phyloP scores from a whole-genome alignment of 2,329 filamentous ascomycete species.

The Epicoccum sorghinum region DNA sequence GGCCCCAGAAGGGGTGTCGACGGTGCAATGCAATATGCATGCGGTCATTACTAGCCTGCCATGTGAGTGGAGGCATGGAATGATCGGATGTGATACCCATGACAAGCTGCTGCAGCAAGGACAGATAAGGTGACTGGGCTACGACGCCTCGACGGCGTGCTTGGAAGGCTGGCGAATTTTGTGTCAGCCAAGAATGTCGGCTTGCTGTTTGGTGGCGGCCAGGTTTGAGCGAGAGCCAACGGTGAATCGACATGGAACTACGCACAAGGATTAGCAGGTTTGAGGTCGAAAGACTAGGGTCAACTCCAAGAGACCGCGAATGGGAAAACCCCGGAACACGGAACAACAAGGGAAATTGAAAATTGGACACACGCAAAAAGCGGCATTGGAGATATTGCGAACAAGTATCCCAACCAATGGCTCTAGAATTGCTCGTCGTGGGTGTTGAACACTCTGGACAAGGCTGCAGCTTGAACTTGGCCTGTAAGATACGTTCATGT shows the following conservation, averaged over 20 bases:
- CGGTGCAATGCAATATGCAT: constrained; percentile 49
- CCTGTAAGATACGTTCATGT: constrained; percentile 22
- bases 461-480: constrained; percentile 25
- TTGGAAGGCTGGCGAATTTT: constrained; percentile 35
- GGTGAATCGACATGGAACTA: constrained; percentile 40
- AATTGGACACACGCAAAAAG: constrained; percentile 20
- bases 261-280: constrained; percentile 45
- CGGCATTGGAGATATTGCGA: constrained; percentile 27
- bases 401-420: constrained; percentile 33
- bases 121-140: constrained; percentile 58
- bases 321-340: constrained; percentile 1
- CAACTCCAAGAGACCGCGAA: constrained; percentile 23
- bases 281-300: constrained; percentile 31
- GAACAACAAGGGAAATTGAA: constrained; percentile 23
- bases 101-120: constrained; percentile 48
- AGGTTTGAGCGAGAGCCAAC: constrained; percentile 33
- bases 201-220: constrained; percentile 32
- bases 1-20: constrained; percentile 22
- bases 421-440: constrained; percentile 24
- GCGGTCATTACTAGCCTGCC: constrained; percentile 44
- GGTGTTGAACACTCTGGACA: constrained; percentile 20
- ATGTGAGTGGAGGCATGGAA: constrained; percentile 43
- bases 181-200: constrained; percentile 42
- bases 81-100: constrained; percentile 44
- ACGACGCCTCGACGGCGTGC: constrained; percentile 42